Evolutionary conservation across 2,329 filamentous ascomycete genomes (phyloP).

Genomic region (Aspergillus pseudoglaucus): DNA sequence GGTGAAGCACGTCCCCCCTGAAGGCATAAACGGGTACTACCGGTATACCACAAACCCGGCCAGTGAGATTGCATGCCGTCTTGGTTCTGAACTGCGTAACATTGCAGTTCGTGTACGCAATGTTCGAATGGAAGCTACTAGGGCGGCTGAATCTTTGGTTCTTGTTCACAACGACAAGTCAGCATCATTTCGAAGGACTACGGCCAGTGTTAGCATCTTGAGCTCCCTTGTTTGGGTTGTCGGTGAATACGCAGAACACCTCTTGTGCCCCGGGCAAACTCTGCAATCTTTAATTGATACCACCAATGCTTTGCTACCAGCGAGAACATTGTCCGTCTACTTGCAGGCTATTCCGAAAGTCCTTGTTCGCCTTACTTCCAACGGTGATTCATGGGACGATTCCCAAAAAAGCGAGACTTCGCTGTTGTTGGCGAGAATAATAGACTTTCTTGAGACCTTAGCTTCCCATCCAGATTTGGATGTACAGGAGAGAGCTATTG

Average conservation of each 20-base stretch:
- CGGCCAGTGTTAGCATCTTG: conserved; percentile 57
- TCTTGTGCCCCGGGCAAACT: conserved; percentile 64
- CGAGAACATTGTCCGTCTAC: conserved; percentile 67
- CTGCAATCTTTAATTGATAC: conserved; percentile 68
- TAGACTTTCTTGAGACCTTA: conserved; percentile 74
- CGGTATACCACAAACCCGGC: conserved; percentile 8
- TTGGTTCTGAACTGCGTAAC: conserved; percentile 82
- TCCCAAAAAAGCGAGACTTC: conserved; percentile 68
- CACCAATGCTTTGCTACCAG: conserved; percentile 51
- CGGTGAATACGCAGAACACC: conserved; percentile 75
- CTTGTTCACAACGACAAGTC: conserved; percentile 52
- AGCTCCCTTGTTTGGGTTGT: conserved; percentile 76
- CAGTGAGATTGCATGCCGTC: conserved; percentile 36
- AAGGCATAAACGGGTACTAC: conserved; percentile 14
- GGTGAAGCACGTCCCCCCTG: conserved; percentile 54
- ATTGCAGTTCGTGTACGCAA: conserved; percentile 86
- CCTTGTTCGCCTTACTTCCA: conserved; percentile 65
- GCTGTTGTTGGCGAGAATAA: conserved; percentile 71
- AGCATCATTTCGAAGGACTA: conserved; percentile 49
- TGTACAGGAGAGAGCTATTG: conserved; percentile 89
- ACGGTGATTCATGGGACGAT: conserved; percentile 61
- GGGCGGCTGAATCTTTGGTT: conserved; percentile 71
- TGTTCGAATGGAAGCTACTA: conserved; percentile 71
- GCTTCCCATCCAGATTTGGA: conserved; percentile 79
- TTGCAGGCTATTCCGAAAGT: conserved; percentile 83